Evolutionary conservation across 2,329 filamentous ascomycete genomes (phyloP), one percentile per base, ranked within the genome.

Genomic region (Beauveria australis): DNA sequence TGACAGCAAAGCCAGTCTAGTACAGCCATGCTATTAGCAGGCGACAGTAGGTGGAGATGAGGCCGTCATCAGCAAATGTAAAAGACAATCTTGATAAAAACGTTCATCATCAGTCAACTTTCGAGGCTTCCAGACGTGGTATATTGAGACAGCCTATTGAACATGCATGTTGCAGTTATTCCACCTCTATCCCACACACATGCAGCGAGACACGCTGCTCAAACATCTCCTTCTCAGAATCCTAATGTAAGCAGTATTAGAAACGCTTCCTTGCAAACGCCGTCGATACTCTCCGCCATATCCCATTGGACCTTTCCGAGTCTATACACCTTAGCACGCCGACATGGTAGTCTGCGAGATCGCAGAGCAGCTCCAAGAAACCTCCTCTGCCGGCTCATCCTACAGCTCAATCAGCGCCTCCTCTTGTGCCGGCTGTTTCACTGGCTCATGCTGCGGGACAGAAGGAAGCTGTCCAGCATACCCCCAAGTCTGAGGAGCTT

Each of bases 321-420:
- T 46, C n/a, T 12, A 53, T 5, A 37, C 18, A 16, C 43, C 9
- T n/a, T 7, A 3, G 28, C 6, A 37, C 5, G 26, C 18, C 24
- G 9, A 18, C 30, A 10, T 10, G 22, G 14, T 40, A 18, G 44
- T 8, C 5, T 41, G 9, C 33, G 16, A 22, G 24, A 14, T 47
- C 14, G 47, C 26, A 26, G 44, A 6, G 12, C 26, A 30, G 48
- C 26, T 10, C 5, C 48, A 8, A 9, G n/a, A 37, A 2, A 47
- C 41, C 9, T 30, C 26, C n/a, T 16, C n/a, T 3, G 14, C 6
- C 41, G 30, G 22, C 37, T 9, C 18, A 7, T 8, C 53, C 70
- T 66, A 92, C 63, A 93, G 78, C 72, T 94, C 90, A 73, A 94
- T 94, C 68, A 94, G 74, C 62, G 86, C 88, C 73, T 93, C 90